Evolutionary conservation across 148 eudicot genomes (phyloP).

Genomic region (Vaccinium corymbosum): DNA sequence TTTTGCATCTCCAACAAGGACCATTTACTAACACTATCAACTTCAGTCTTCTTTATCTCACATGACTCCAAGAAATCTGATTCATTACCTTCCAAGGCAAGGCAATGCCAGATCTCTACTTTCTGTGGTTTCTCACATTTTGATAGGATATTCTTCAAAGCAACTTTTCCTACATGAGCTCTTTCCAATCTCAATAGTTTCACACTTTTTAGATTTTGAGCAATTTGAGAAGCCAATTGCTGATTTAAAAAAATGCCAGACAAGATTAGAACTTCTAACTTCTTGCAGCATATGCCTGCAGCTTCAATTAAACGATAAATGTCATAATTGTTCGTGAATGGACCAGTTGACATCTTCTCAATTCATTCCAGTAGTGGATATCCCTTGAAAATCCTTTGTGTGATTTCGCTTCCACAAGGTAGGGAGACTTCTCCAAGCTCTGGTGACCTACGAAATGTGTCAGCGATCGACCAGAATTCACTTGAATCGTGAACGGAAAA

Average conservation of each 20-base stretch:
- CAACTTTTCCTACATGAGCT: not conserved
- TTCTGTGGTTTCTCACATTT: not conserved
- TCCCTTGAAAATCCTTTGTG: not conserved
- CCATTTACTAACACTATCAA: not conserved
- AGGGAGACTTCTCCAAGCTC: not conserved
- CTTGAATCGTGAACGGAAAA: not conserved
- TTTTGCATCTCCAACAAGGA: not conserved
- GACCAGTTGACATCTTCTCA: not conserved
- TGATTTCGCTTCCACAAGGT: not conserved
- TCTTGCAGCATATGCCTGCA: not conserved
- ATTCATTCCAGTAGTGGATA: not conserved
- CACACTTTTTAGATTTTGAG: not conserved
- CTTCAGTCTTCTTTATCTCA: not conserved
- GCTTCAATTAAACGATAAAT: not conserved
- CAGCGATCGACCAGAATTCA: not conserved
- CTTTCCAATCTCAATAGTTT: not conserved
- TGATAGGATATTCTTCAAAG: not conserved
- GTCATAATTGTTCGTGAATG: not conserved
- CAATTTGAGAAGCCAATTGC: not conserved
- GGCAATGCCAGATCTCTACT: slow-evolving; percentile 4
- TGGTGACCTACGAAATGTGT: not conserved
- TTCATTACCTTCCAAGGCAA: not conserved
- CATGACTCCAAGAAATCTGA: not conserved
- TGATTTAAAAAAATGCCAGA: not conserved
- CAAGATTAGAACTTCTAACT: not conserved